Evolutionary conservation across 2,329 filamentous ascomycete genomes (phyloP).

Genomic region (Cryphonectria parasitica): DNA sequence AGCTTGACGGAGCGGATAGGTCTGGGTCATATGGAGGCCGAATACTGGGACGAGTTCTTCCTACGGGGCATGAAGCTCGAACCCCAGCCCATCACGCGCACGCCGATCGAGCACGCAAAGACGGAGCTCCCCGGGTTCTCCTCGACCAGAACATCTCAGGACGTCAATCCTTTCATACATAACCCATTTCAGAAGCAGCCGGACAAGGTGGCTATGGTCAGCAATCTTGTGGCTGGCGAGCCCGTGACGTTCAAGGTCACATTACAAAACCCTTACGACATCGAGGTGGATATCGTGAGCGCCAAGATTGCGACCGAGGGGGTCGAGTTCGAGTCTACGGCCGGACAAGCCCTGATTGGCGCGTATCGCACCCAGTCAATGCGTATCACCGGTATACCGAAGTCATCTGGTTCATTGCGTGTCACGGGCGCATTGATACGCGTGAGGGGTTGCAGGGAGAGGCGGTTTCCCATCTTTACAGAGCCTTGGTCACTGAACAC

Average conservation of each 20-base stretch:
- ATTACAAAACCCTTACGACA: conserved; percentile 91
- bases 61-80: conserved; percentile 77
- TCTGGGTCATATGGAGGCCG: conserved; percentile 69
- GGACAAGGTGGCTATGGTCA: conserved; percentile 63
- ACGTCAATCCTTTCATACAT: conserved; percentile 87
- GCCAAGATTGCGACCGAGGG: conserved; percentile 76
- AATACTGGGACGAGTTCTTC: conserved; percentile 98
- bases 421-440: conserved; percentile 80
- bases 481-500: conserved; percentile 73
- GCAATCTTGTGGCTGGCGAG: conserved; percentile 78
- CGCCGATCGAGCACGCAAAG: conserved; percentile 68
- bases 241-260: conserved; percentile 77
- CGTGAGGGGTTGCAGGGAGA: conserved; percentile 79
- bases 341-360: conserved; percentile 70
- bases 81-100: conserved; percentile 59
- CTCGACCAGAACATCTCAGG: conserved; percentile 57
- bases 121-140: conserved; percentile 56
- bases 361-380: conserved; percentile 84
- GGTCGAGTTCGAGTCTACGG: conserved; percentile 68
- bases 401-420: conserved; percentile 67
- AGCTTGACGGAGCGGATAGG: conserved; percentile 77
- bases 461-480: conserved; percentile 81
- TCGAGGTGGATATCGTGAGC: conserved; percentile 87
- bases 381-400: conserved; percentile 70
- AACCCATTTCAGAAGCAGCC: conserved; percentile 82